A percentile compares a stretch with the other conserved stretches of the same genome.
These are phyloP conservation scores for Aspergillus tubingensis DNA, from an alignment of 2,329 filamentous ascomycete genomes.

Conservation along the genomic window DNA sequence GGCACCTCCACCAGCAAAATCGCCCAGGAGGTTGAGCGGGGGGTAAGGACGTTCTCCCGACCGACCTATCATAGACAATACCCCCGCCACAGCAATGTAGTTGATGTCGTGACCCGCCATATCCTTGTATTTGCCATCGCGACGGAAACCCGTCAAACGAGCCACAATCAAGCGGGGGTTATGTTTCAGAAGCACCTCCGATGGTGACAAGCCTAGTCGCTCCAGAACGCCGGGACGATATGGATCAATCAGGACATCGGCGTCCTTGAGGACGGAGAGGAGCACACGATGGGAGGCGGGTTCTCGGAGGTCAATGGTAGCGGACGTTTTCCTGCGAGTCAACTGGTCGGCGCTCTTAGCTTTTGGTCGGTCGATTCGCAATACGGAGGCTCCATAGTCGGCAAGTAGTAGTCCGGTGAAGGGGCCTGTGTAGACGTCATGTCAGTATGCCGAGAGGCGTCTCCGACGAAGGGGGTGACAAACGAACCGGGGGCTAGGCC, in stretches of 20 bases:
- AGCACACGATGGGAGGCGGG: constrained; percentile 65
- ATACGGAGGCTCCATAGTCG: constrained; percentile 83
- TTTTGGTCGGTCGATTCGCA: constrained; percentile 74
- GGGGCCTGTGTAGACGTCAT: constrained; percentile 60
- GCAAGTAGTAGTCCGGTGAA: constrained; percentile 87
- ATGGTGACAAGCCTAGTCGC: constrained; percentile 74
- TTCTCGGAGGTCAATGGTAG: constrained; percentile 77
- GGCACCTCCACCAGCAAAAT: constrained; percentile 88
- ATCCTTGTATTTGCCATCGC: constrained; percentile 78
- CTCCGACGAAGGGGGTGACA: neutral
- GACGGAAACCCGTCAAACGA: constrained; percentile 85
- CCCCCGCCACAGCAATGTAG: constrained; percentile 86
- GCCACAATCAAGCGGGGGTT: constrained; percentile 80
- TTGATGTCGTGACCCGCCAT: constrained; percentile 98
- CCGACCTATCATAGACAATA: constrained; percentile 74
- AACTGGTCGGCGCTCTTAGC: constrained; percentile 68
- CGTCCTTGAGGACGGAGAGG: constrained; percentile 60
- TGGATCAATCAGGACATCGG: constrained; percentile 87
- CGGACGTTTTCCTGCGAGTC: constrained; percentile 76
- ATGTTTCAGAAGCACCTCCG: constrained; percentile 60
- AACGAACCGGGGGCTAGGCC: constrained; percentile 64
- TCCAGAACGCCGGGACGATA: constrained; percentile 91
- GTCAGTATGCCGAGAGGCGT: neutral
- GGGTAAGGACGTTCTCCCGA: constrained; percentile 70
- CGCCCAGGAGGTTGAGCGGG: constrained; percentile 80